phyloP scores from a whole-genome alignment of 2,329 filamentous ascomycete genomes.

The Penicillium freii region DNA sequence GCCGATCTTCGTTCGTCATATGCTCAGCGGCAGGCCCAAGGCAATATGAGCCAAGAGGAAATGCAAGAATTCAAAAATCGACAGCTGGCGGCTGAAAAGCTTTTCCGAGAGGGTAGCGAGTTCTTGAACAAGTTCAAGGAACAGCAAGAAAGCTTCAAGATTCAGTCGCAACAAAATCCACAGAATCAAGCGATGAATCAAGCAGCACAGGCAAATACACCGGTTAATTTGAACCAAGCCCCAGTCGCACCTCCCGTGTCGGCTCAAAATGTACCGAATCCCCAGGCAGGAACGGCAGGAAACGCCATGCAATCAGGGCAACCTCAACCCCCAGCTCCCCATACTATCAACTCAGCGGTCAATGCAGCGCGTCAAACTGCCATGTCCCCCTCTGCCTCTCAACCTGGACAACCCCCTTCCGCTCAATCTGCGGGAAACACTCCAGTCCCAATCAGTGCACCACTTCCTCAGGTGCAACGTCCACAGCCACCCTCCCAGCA shows the following conservation, averaged over 20 bases:
- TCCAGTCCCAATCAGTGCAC: constrained; percentile 22
- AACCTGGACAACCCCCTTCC: constrained; percentile 33
- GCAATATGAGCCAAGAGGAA: constrained; percentile 44
- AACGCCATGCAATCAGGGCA: constrained; percentile 36
- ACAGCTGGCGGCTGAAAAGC: constrained; percentile 42
- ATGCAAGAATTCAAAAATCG: constrained; percentile 44
- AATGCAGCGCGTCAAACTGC: constrained; percentile 45
- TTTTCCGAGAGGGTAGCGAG: constrained; percentile 45
- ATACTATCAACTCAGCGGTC: constrained; percentile 51
- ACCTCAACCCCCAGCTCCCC: constrained; percentile 40
- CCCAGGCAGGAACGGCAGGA: constrained; percentile 25
- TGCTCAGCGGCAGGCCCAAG: constrained; percentile 38
- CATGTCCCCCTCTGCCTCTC: constrained; percentile 38
- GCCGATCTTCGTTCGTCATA: constrained; percentile 43
- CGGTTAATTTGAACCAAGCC: constrained; percentile 17
- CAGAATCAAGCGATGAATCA: constrained; percentile 22
- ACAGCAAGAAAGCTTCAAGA: constrained; percentile 47
- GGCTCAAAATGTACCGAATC: constrained; percentile 19
- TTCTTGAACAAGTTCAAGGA: constrained; percentile 50
- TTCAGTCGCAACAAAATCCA: constrained; percentile 34
- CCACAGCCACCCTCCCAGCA: constrained; percentile 32
- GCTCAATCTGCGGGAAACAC: constrained; percentile 30
- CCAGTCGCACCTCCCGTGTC: constrained; percentile 19
- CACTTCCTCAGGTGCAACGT: constrained; percentile 25
- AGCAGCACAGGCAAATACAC: constrained; percentile 20